Percentiles rank a stretch among this genome's conserved stretches.
Conservation (phyloP, 73 alveolate species). For the Paramecium octaurelia region DNA sequence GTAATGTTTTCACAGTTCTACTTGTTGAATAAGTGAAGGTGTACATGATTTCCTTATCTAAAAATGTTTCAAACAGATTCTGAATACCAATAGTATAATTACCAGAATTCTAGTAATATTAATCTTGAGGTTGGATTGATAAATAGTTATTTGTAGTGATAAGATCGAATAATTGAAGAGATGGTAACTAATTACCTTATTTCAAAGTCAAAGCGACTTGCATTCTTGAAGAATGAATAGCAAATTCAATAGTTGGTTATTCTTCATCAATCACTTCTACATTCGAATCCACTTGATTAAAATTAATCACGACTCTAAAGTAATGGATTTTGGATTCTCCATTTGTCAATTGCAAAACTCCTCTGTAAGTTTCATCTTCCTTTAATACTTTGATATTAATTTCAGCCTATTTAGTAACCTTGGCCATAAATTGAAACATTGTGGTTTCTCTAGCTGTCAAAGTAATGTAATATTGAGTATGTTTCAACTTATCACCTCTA, state of each 20-base stretch:
- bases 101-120: neutral
- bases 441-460: neutral
- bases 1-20: constrained; percentile 19
- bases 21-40: constrained; percentile 21
- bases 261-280: neutral
- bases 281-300: neutral
- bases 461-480: constrained; percentile 20
- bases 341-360: neutral
- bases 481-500: neutral
- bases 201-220: neutral
- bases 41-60: neutral
- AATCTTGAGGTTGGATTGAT: neutral
- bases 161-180: neutral
- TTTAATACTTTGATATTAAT: neutral
- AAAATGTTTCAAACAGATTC: neutral
- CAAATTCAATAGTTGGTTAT: neutral
- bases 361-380: constrained; percentile 39
- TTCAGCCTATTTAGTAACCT: neutral
- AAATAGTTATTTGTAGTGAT: neutral
- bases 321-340: neutral
- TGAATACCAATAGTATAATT: neutral
- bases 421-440: neutral
- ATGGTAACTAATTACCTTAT: neutral
- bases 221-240: neutral
- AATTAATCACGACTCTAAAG: constrained; percentile 8